phyloP scores from a whole-genome alignment of 768 basidiomycete genomes.

The Hemileccinum impolitum region DNA sequence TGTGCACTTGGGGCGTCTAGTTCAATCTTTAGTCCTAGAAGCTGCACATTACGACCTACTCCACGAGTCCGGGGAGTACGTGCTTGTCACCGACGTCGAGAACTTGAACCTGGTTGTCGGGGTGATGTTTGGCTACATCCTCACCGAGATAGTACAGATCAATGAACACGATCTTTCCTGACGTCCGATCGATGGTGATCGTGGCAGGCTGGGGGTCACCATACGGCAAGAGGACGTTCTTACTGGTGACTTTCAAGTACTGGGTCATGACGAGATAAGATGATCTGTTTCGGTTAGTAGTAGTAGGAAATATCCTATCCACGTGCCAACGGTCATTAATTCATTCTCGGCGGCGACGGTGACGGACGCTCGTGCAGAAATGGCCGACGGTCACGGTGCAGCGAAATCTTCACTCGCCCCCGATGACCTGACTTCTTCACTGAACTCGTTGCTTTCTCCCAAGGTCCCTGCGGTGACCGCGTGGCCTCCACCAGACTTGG shows the following conservation, averaged over 20 bases:
- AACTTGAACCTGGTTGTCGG: slow-evolving; percentile 39
- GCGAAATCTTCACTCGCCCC: slow-evolving; percentile 11
- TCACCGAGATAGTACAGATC: slow-evolving; percentile 31
- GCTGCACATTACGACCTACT: slow-evolving; percentile 40
- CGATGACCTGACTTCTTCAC: slow-evolving; percentile 19
- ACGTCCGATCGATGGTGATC: slow-evolving; percentile 50
- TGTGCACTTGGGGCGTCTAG: slow-evolving; percentile 56
- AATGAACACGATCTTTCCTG: slow-evolving; percentile 61
- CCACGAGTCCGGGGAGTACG: slow-evolving; percentile 77
- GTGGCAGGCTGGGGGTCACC: slow-evolving; percentile 58
- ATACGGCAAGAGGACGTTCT: slow-evolving; percentile 55
- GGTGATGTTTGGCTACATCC: slow-evolving; percentile 22
- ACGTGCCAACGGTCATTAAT: too few species aligned
- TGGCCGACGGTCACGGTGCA: slow-evolving; percentile 16
- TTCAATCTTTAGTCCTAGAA: background rate
- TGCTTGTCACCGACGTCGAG: slow-evolving; percentile 57
- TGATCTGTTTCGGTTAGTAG: background rate
- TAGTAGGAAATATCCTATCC: too few species aligned
- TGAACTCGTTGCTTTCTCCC: slow-evolving; percentile 54
- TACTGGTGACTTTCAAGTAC: slow-evolving; percentile 46
- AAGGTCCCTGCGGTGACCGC: slow-evolving; percentile 31
- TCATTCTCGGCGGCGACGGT: slow-evolving; percentile 3
- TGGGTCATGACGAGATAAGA: slow-evolving; percentile 11
- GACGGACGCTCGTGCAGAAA: slow-evolving; percentile 8
- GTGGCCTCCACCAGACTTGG: slow-evolving; percentile 38